Evolutionary conservation across 441 rosid species (phyloP).

Genomic region (Adansonia rubrostipa): DNA sequence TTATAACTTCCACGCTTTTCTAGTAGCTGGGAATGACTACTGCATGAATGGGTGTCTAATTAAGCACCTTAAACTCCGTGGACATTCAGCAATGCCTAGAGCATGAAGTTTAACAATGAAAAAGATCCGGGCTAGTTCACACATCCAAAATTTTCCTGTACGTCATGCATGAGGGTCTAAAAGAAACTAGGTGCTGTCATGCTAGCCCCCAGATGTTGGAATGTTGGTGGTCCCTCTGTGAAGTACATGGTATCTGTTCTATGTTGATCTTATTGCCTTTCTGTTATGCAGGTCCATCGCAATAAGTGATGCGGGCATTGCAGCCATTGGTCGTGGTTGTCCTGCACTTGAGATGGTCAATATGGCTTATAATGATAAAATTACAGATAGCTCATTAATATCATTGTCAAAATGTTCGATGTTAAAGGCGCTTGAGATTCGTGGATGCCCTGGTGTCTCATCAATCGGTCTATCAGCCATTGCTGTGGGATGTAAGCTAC

Average conservation of each 20-base stretch:
- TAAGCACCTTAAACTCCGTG: neutral
- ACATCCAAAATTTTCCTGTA: neutral
- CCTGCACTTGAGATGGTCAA: constrained; percentile 39
- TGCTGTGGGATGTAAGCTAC: constrained; percentile 40
- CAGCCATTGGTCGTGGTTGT: constrained; percentile 35
- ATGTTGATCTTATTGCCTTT: neutral
- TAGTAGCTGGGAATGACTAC: neutral
- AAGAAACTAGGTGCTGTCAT: neutral
- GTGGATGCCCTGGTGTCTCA: constrained; percentile 38
- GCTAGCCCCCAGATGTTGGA: neutral
- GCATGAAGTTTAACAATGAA: neutral
- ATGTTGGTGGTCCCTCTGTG: neutral
- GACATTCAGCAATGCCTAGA: neutral
- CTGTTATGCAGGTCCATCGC: constrained; percentile 30
- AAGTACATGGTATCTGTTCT: neutral
- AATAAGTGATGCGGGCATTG: constrained; percentile 38
- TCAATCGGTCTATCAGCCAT: constrained; percentile 40
- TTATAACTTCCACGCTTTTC: neutral
- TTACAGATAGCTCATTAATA: constrained; percentile 31
- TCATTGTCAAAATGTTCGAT: constrained; percentile 38
- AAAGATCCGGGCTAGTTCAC: neutral
- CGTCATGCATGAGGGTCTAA: neutral
- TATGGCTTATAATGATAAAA: constrained; percentile 34
- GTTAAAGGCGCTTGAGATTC: constrained; percentile 35
- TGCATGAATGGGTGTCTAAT: neutral